Conservation (phyloP, 345 rosid species). For the Mallotus nudiflorus region DNA sequence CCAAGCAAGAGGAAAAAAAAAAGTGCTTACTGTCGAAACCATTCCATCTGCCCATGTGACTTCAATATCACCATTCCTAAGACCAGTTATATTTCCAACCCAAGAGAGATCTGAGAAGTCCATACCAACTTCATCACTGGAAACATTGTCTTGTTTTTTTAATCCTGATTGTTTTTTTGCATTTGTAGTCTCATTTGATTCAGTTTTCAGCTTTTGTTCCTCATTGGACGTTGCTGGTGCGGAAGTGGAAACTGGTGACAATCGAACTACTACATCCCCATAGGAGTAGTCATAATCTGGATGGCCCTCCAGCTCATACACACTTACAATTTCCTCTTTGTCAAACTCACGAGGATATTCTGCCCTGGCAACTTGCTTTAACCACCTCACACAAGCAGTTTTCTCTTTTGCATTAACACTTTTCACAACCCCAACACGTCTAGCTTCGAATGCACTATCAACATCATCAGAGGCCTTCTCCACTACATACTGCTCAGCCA, state of each 20-base stretch:
- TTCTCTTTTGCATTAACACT: constrained; percentile 92
- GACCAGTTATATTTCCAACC: constrained; percentile 96
- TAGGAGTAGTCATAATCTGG: constrained; percentile 95
- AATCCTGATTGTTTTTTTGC: constrained; percentile 35
- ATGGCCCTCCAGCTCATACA: constrained; percentile 94
- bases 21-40: constrained; percentile 73
- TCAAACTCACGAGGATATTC: constrained; percentile 91
- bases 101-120: constrained; percentile 74
- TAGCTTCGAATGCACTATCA: constrained; percentile 60
- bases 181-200: constrained; percentile 28
- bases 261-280: constrained; percentile 88
- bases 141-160: constrained; percentile 36
- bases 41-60: constrained; percentile 98
- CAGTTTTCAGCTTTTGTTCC: constrained; percentile 40
- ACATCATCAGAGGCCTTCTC: constrained; percentile 80
- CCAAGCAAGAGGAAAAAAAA: not conserved
- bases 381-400: constrained; percentile 84
- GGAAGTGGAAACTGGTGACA: constrained; percentile 59
- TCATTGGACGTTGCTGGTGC: constrained; percentile 34
- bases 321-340: constrained; percentile 85
- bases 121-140: constrained; percentile 32
- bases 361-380: constrained; percentile 65
- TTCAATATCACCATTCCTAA: constrained; percentile 91
- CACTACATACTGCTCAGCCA: constrained; percentile 87
- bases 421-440: constrained; percentile 81